A percentile compares a stretch with the other conserved stretches of the same genome.
Conservation (phyloP, 2,329 filamentous ascomycete genomes). For the Aspergillus sclerotialis region DNA sequence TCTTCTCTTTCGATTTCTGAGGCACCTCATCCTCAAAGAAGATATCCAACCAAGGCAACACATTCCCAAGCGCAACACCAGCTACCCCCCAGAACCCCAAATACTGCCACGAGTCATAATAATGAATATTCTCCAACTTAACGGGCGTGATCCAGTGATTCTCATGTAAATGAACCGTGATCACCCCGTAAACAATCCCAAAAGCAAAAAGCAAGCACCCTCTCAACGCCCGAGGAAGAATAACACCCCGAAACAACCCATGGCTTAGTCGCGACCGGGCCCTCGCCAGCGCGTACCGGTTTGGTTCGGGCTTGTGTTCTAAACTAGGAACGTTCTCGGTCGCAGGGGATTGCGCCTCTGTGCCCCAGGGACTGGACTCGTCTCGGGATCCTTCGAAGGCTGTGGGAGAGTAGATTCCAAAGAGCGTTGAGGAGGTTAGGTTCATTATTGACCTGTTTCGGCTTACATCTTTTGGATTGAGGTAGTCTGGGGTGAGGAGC, state of each 20-base stretch:
- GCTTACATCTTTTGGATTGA: conserved; percentile 43
- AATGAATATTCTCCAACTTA: conserved; percentile 50
- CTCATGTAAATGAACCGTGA: conserved; percentile 74
- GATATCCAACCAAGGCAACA: conserved; percentile 78
- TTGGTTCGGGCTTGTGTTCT: conserved; percentile 25
- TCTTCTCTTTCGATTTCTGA: conserved; percentile 17
- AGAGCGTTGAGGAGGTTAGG: conserved; percentile 80
- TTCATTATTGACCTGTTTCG: conserved; percentile 76
- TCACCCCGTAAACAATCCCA: conserved; percentile 72
- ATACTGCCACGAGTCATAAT: conserved; percentile 55
- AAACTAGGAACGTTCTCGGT: conserved; percentile 34
- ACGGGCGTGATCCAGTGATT: conserved; percentile 57
- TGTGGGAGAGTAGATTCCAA: conserved; percentile 78
- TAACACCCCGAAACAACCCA: conserved; percentile 32
- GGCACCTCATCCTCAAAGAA: conserved; percentile 58
- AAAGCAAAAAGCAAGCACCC: conserved; percentile 65
- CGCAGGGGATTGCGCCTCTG: conserved; percentile 64
- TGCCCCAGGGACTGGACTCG: conserved; percentile 69
- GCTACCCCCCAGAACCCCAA: conserved; percentile 74
- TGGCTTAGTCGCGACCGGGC: conserved; percentile 30
- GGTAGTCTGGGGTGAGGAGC: conserved; percentile 25
- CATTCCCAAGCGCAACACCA: conserved; percentile 68
- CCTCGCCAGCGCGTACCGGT: conserved; percentile 22
- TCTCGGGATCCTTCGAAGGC: conserved; percentile 50
- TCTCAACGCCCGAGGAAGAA: conserved; percentile 52